Evolutionary conservation across 2,329 filamentous ascomycete genomes (phyloP), one percentile per base, ranked within the genome.

Genomic region (Domatiomyces globalis): DNA sequence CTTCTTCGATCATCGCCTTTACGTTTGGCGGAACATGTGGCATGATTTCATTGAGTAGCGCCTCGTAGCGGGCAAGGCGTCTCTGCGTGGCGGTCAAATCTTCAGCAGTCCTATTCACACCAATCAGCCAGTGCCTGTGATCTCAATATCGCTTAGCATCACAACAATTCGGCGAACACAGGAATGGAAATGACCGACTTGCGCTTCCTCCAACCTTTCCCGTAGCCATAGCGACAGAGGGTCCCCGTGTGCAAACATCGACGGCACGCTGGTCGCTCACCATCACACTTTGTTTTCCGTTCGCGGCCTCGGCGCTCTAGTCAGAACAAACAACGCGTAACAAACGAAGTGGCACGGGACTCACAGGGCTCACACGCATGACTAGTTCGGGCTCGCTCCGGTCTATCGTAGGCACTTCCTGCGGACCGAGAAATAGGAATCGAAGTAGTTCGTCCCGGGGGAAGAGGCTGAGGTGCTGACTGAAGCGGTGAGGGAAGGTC

Each of bases 251-350:
- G 58, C 45, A 59, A 50, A 48, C 58, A 61, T 49, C 58, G 49
- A 29, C 57, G 57, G 48, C 58, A 61, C 9, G 58, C 52, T 10
- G 58, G 58, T 17, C 58, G 52, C 9, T 56, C 57, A 29, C 58
- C 58, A 45, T 61, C 58, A 48, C 58, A 61, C 48, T 61, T 61
- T 7, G 58, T 61, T 48, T 61, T 61, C 20, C 58, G 56, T 50
- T 61, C 58, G 43, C 58, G 33, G 33, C 33, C 33, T 39, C 29
- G 20, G 17, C 22, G 20, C 17, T 27, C 45, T n/a, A 45, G 43
- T 45, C 22, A 45, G 43, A 27, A 45, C 43, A 45, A 7, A 18
- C 2, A 8, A 20, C 8, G 22, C 19, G 17, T 6, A 20, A 22
- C 15, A 27, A 45, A 20, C 10, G 43, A 18, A 20, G 19, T 3